Evolutionary conservation across 2,329 filamentous ascomycete species (phyloP).

Genomic region (Dothistroma pini): DNA sequence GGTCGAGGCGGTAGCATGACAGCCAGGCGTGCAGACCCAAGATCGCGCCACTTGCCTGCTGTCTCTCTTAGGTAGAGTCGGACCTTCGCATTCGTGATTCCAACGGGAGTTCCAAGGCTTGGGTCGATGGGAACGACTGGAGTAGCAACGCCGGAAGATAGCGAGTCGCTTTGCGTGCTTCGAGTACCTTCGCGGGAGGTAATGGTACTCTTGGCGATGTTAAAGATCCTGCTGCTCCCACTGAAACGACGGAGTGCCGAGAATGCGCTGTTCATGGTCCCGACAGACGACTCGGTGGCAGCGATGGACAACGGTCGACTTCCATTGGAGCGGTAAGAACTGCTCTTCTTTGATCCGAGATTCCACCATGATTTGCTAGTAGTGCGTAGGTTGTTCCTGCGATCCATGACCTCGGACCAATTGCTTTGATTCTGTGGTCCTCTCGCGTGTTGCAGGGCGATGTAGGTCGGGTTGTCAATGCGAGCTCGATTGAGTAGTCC

Average conservation of each 20-base stretch:
- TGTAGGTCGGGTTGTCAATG: conserved; percentile 90
- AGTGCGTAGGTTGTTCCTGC: conserved; percentile 45
- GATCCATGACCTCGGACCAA: conserved; percentile 51
- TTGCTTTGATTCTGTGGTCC: conserved; percentile 48
- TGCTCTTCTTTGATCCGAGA: conserved; percentile 52
- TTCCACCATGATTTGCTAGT: conserved; percentile 47
- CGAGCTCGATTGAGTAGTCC: conserved; percentile 81
- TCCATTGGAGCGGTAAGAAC: conserved; percentile 54
- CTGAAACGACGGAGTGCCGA: conserved; percentile 72
- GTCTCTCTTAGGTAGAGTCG: conserved; percentile 76
- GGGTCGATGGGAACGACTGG: conserved; percentile 31
- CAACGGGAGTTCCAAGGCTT: conserved; percentile 48
- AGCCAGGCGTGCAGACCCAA: conserved; percentile 77
- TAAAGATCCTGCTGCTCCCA: conserved; percentile 67
- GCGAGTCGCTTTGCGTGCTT: conserved; percentile 60
- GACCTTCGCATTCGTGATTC: conserved; percentile 78
- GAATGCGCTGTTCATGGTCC: conserved; percentile 75
- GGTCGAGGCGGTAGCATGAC: conserved; percentile 67
- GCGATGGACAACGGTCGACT: conserved; percentile 54
- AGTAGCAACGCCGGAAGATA: conserved; percentile 45
- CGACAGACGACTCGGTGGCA: conserved; percentile 70
- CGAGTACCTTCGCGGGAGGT: conserved; percentile 53
- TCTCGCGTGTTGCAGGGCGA: conserved; percentile 70
- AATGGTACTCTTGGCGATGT: conserved; percentile 75
- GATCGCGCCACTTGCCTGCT: conserved; percentile 81